Base-by-base conservation (phyloP, 2,329 filamentous ascomycete species). In the Aspergillus sp. region DNA sequence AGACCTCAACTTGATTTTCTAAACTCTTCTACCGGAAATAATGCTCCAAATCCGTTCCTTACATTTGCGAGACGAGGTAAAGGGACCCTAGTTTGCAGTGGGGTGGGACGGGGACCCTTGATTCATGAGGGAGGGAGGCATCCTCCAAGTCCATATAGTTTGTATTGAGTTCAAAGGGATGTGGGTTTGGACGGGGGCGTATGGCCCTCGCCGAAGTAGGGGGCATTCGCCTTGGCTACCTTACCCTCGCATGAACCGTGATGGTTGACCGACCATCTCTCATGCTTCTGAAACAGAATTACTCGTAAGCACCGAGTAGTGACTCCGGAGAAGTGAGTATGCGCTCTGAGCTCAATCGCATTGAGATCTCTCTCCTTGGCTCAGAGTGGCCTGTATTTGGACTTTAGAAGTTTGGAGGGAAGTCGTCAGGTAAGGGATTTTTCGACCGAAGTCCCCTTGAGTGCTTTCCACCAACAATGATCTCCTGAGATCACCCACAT, bases 401-500 rank as follows among this genome's bases (percentile, higher is more conserved):
- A 12, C 33, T 13, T 24, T 24, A 2, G 7, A 24, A 24, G 24
- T 24, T 24, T 30, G 27, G 9, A 30, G 27, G 27, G 27, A 30
- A 9, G 27, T 11, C 7, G 24, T 27, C 33, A 11, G 13, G 11
- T 4, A 37, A 37, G 33, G 12, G 33, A 37, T 37, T 6, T 37
- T 37, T n/a, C n/a, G n/a, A n/a, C n/a, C n/a, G n/a, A n/a, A n/a
- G n/a, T n/a, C n/a, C n/a, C n/a, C n/a, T n/a, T n/a, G n/a, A n/a
- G n/a, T n/a, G n/a, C n/a, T n/a, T n/a, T 20, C 56, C 52, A 58
- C 27, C 8, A 30, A 30, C 27, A 30, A 30, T 59, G 61, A 64
- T 64, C 62, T 61, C 42, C 62, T 46, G 41, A 53, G 44, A 57
- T 56, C 45, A 54, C 55, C 37, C 13, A 30, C 60, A 30, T 30